Percentiles rank a stretch among this genome's conserved stretches.
These are phyloP conservation scores for Aspergillus transmontanensis DNA, from an alignment of 2,329 filamentous ascomycete species.

Conservation along the genomic window DNA sequence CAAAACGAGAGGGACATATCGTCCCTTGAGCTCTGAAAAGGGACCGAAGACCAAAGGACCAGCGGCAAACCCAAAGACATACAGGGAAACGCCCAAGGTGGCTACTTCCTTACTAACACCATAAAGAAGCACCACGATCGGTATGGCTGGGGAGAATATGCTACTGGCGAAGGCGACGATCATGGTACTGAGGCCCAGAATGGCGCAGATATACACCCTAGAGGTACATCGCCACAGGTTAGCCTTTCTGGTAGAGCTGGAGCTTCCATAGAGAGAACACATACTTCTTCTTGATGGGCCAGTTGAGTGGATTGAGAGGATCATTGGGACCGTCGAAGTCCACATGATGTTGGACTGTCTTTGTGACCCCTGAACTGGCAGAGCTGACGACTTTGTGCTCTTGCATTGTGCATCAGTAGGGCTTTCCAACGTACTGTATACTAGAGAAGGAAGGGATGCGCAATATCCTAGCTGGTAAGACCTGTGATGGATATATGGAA, in stretches of 20 bases:
- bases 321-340: constrained; percentile 15
- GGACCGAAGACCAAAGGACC: constrained; percentile 28
- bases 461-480: neutral
- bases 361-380: neutral
- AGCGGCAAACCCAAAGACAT: constrained; percentile 22
- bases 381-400: neutral
- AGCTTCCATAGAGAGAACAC: neutral
- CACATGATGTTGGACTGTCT: constrained; percentile 5
- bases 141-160: constrained; percentile 22
- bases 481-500: neutral
- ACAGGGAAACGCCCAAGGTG: constrained; percentile 18
- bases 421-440: neutral
- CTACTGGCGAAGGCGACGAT: constrained; percentile 24
- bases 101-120: constrained; percentile 18
- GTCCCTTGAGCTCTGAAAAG: constrained; percentile 12
- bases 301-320: constrained; percentile 15
- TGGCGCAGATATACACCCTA: constrained; percentile 15
- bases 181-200: constrained; percentile 23
- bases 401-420: neutral
- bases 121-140: constrained; percentile 14
- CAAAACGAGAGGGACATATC: neutral
- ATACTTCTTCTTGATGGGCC: constrained; percentile 18
- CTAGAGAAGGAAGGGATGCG: neutral
- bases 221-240: neutral
- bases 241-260: neutral